phyloP scores from a whole-genome alignment of 345 rosid genomes.

The Cardiospermum halicacabum region DNA sequence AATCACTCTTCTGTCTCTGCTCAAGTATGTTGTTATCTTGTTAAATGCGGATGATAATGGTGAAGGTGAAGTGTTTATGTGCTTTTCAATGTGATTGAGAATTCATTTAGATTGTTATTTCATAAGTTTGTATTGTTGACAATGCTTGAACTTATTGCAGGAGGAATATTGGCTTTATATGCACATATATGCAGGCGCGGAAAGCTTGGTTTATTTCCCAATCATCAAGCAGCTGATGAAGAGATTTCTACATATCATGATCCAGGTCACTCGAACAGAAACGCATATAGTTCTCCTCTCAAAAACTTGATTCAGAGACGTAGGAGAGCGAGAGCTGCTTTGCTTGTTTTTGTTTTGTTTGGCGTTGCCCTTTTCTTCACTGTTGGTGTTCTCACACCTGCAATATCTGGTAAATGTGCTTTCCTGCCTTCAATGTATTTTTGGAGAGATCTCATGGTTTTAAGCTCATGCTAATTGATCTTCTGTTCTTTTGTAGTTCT shows the following conservation, averaged over 20 bases:
- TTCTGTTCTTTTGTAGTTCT: conserved; percentile 50
- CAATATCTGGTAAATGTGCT: conserved; percentile 58
- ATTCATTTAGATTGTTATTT: conserved; percentile 1
- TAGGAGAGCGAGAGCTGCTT: conserved; percentile 56
- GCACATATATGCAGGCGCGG: conserved; percentile 81
- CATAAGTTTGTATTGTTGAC: conserved; percentile 17
- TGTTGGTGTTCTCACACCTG: conserved; percentile 78
- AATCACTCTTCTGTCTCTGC: conserved; percentile 63
- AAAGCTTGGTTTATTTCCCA: conserved; percentile 79
- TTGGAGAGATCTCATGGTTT: background rate
- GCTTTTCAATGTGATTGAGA: background rate
- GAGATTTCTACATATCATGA: conserved; percentile 74
- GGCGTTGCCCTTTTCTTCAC: conserved; percentile 58
- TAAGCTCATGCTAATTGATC: conserved; percentile 18
- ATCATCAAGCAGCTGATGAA: conserved; percentile 89
- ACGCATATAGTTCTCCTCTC: conserved; percentile 33
- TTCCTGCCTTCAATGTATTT: conserved; percentile 2
- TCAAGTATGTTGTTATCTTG: conserved; percentile 63
- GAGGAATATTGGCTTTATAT: conserved; percentile 82
- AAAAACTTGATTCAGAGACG: conserved; percentile 55
- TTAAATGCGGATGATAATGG: conserved; percentile 73
- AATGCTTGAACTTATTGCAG: conserved; percentile 37
- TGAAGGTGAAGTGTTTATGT: conserved; percentile 55
- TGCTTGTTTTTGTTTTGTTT: conserved; percentile 70
- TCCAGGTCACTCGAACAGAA: conserved; percentile 41